Conservation (phyloP, 345 rosid genomes). For the Acer saccharum region DNA sequence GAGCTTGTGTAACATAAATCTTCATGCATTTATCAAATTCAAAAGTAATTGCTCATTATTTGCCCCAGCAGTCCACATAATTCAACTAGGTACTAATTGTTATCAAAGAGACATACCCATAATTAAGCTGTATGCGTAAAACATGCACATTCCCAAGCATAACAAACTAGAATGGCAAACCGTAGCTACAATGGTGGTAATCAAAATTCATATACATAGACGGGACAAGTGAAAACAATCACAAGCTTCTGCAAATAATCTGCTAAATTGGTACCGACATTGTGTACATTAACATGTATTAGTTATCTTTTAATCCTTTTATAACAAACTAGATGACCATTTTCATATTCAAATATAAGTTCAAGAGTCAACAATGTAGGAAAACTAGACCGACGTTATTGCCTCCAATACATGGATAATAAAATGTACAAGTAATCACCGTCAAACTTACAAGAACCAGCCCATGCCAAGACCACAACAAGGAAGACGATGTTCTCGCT, state of each 20-base stretch:
- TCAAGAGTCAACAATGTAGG: neutral
- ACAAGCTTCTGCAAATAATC: neutral
- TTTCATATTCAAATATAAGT: neutral
- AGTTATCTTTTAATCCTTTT: neutral
- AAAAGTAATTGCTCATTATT: neutral
- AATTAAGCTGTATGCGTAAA: neutral
- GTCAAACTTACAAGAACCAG: conserved; percentile 77
- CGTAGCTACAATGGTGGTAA: neutral
- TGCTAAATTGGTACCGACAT: neutral
- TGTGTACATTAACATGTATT: neutral
- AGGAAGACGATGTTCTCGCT: conserved; percentile 58
- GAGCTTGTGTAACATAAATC: neutral
- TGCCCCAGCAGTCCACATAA: neutral
- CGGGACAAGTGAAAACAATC: neutral
- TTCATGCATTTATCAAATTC: neutral
- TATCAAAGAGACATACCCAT: neutral
- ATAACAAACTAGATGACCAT: no score
- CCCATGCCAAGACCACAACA: conserved; percentile 91
- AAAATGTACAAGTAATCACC: neutral
- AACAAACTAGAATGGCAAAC: neutral
- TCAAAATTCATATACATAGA: neutral
- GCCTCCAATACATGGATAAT: neutral
- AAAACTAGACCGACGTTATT: neutral
- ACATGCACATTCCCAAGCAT: neutral
- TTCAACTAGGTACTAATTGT: neutral